Evolutionary conservation across 2,329 filamentous ascomycete genomes (phyloP).

Genomic region (Blastomyces gilchristii): DNA sequence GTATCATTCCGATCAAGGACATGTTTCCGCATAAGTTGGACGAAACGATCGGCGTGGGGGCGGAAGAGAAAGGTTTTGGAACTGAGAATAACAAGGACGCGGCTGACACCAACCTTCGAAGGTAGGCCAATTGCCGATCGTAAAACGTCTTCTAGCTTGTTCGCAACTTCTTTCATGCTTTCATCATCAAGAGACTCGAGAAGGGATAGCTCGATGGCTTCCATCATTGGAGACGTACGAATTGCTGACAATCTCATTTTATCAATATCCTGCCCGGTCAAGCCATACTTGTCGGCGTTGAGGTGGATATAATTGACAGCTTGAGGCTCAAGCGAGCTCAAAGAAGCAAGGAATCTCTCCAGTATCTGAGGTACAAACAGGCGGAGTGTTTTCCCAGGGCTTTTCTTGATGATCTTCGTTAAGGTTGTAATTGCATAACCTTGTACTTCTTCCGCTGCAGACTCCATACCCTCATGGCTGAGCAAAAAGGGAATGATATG

Average conservation of each 20-base stretch:
- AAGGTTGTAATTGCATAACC: slow-evolving; percentile 73
- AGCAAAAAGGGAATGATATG: slow-evolving; percentile 84
- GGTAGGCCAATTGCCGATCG: slow-evolving; percentile 82
- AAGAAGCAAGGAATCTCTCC: slow-evolving; percentile 65
- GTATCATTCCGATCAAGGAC: slow-evolving; percentile 89
- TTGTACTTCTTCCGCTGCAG: slow-evolving; percentile 76
- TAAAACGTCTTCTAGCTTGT: slow-evolving; percentile 65
- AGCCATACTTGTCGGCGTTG: slow-evolving; percentile 70
- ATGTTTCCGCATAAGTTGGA: slow-evolving; percentile 68
- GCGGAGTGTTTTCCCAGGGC: slow-evolving; percentile 60
- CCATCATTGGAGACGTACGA: slow-evolving; percentile 77
- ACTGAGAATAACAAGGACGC: slow-evolving; percentile 73
- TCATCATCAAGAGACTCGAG: slow-evolving; percentile 70
- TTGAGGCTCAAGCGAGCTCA: slow-evolving; percentile 83
- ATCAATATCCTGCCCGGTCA: slow-evolving; percentile 83
- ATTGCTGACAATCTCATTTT: slow-evolving; percentile 73
- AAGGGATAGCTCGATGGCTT: slow-evolving; percentile 73
- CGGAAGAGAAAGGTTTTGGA: slow-evolving; percentile 66
- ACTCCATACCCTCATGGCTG: slow-evolving; percentile 81
- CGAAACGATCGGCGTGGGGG: slow-evolving; percentile 63
- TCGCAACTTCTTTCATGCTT: slow-evolving; percentile 65
- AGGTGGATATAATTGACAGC: slow-evolving; percentile 87
- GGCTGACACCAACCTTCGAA: slow-evolving; percentile 83
- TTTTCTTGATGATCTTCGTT: slow-evolving; percentile 80
- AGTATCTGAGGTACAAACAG: slow-evolving; percentile 75